Percentiles rank a stretch among this genome's conserved stretches.
Evolutionary conservation across 768 basidiomycete genomes (phyloP).

Genomic region (Leccinum boreale): DNA sequence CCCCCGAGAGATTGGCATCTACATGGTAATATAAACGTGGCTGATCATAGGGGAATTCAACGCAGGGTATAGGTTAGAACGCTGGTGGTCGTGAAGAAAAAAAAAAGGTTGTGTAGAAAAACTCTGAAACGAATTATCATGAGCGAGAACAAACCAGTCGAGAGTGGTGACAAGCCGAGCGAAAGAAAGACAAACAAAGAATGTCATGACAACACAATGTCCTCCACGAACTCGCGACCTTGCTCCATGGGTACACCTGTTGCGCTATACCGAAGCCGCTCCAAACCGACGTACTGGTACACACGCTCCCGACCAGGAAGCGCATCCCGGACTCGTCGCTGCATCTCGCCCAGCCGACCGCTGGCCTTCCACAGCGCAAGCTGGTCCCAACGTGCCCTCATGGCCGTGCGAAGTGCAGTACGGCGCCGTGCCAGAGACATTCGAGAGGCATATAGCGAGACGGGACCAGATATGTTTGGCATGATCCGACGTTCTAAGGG

Average conservation of each 20-base stretch:
- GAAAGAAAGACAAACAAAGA: neutral
- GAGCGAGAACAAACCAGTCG: slow-evolving; percentile 9
- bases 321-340: slow-evolving; percentile 28
- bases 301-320: slow-evolving; percentile 27
- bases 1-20: slow-evolving; percentile 3
- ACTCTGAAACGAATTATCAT: slow-evolving; percentile 14
- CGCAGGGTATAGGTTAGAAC: slow-evolving; percentile 11
- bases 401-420: slow-evolving; percentile 24
- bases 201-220: slow-evolving; percentile 10
- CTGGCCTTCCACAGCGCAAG: slow-evolving; percentile 23
- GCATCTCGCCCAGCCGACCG: slow-evolving; percentile 27
- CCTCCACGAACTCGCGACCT: neutral
- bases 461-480: slow-evolving; percentile 3
- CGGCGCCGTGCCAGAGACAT: slow-evolving; percentile 27
- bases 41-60: slow-evolving; percentile 8
- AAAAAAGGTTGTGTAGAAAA: neutral
- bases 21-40: slow-evolving; percentile 19
- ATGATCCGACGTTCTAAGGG: slow-evolving; percentile 17
- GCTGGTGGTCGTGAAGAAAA: slow-evolving; percentile 3
- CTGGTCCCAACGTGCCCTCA: slow-evolving; percentile 30
- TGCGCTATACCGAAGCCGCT: neutral
- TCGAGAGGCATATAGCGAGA: slow-evolving; percentile 14
- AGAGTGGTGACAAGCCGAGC: neutral
- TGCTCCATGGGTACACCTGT: neutral
- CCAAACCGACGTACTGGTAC: slow-evolving; percentile 31